These are phyloP conservation scores for Chlamydomonas eustigma DNA, from an alignment of 139 green algal genomes.

Conservation along the genomic window DNA sequence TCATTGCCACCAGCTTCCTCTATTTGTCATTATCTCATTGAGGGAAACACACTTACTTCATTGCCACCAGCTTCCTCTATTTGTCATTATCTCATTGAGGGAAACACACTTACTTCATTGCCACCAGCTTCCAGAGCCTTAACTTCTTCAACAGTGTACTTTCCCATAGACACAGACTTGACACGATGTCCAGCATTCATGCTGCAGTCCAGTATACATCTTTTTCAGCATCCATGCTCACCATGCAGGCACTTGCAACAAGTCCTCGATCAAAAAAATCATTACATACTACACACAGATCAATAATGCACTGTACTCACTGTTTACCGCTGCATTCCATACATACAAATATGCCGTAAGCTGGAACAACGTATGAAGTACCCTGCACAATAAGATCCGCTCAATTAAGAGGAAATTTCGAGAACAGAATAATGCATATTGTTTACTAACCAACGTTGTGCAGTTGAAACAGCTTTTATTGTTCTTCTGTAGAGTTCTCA, in stretches of 20 bases:
- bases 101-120: no score
- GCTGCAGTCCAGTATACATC: no score
- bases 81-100: no score
- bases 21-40: no score
- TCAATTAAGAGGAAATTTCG: no score
- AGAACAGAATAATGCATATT: no score
- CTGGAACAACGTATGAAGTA: constrained; percentile 14
- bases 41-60: no score
- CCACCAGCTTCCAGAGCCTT: constrained; percentile 12
- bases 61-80: no score
- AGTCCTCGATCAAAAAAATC: not conserved
- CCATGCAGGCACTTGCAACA: not conserved
- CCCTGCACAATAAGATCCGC: no score
- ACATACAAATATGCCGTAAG: constrained; percentile 20
- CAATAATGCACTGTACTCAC: constrained; percentile 6
- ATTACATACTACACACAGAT: not conserved
- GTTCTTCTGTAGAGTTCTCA: not conserved
- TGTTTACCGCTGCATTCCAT: constrained; percentile 16
- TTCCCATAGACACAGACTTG: constrained; percentile 22
- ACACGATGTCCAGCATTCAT: constrained; percentile 15
- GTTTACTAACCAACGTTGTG: not conserved
- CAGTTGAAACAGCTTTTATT: not conserved
- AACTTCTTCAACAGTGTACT: constrained; percentile 22
- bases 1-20: no score
- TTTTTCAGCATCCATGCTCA: not conserved